Base-by-base conservation (phyloP, 352 stramenopile species). In the Thraustochytrium striatum region DNA sequence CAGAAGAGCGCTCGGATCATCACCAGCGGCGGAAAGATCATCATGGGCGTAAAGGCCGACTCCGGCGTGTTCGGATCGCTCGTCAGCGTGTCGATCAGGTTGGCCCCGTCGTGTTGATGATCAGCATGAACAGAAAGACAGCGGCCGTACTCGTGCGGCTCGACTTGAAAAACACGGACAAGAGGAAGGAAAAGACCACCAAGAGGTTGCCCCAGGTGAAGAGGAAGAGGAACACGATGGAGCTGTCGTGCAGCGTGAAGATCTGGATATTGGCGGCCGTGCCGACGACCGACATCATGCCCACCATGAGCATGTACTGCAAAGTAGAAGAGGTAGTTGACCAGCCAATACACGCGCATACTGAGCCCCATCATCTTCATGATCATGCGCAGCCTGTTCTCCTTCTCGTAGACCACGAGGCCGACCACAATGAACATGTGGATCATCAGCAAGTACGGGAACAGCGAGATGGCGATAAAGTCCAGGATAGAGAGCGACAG, bases 351-450 rank as follows among this genome's bases (percentile, higher is more conserved):
- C 32, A 87, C 88, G 35, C 78, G 57, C 62, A 90, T 88, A 2
- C 86, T 88, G 0, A 92, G 79, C 0, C 89, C 89, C 88, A 92
- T 92, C 81, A 91, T 92, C 85, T 89, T 90, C 87, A 94, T 91
- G 50, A 92, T 85, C 57, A 92, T 87, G 8, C 88, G 87, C 39
- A 93, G 85, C 43, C 86, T 82, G 35, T 87, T 89, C 72, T 92
- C 89, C 72, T 94, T 93, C 53, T 94, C 89, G 28, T 89, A 86
- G 28, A 94, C 87, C 84, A 94, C 90, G 1, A 82, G 21, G 61
- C 35, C 41, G 9, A 82, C 38, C 33, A 82, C 13, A 2, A 82
- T 3, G 43, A 72, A 82, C 70, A 82, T 82, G 33, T 72, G 80
- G 1, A 62, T 25, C 16, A 82, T n/a, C 13, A 75, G 30, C 2